These are phyloP conservation scores for Erodium trifolium DNA, from an alignment of 441 rosid species.

Conservation along the genomic window DNA sequence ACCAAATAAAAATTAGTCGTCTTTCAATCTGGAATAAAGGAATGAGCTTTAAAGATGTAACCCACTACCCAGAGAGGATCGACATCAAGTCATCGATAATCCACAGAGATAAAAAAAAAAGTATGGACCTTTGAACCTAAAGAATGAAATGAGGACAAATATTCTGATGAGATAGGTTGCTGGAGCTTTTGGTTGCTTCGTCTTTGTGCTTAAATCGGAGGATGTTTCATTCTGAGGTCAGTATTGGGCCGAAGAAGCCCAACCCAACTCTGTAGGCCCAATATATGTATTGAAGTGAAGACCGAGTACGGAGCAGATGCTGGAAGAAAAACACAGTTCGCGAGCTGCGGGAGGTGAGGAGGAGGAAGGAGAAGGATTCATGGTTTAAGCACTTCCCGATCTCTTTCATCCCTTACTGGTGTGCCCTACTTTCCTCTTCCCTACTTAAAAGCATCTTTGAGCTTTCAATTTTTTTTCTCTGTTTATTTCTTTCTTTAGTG, in stretches of 20 bases:
- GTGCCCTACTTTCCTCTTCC: background rate
- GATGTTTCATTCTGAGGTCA: background rate
- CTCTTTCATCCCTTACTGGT: background rate
- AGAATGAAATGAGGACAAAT: no score
- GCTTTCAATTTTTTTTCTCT: background rate
- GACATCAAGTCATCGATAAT: background rate
- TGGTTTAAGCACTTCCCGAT: background rate
- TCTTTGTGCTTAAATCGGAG: no score
- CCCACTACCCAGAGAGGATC: background rate
- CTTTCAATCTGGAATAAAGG: background rate
- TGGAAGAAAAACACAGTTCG: background rate
- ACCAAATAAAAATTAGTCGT: background rate
- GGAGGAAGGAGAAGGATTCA: background rate
- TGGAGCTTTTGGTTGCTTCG: no score
- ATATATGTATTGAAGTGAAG: background rate
- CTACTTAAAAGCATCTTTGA: background rate
- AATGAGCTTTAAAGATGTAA: background rate
- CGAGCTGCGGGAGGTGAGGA: background rate
- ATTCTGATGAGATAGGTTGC: background rate
- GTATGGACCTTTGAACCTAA: no score
- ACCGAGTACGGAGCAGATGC: background rate
- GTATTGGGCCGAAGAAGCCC: conserved; percentile 2
- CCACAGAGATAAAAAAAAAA: no score
- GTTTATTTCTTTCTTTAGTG: background rate
- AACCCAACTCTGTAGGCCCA: conserved; percentile 2